phyloP scores from a whole-genome alignment of 805 yeast genomes.

The Suhomyces pyralidae region DNA sequence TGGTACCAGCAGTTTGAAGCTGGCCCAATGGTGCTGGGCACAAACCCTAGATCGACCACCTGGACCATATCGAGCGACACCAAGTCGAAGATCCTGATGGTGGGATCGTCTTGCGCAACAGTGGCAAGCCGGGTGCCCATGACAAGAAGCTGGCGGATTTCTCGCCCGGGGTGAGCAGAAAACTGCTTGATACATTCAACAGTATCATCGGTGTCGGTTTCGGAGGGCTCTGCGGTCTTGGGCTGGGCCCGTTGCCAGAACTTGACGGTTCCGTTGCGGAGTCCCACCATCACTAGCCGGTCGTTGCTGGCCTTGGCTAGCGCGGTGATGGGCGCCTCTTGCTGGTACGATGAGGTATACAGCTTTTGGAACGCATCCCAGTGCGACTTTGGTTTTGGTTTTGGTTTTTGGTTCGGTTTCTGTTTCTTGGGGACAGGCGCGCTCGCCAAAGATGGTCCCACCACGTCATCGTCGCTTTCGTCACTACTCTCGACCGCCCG shows the following conservation, averaged over 20 bases:
- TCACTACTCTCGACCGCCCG: background rate
- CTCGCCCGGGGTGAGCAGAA: conserved; percentile 15
- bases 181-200: conserved; percentile 14
- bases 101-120: conserved; percentile 14
- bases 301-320: conserved; percentile 12
- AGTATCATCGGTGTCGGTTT: conserved; percentile 5
- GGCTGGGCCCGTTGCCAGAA: conserved; percentile 17
- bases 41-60: conserved; percentile 22
- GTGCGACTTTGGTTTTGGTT: background rate
- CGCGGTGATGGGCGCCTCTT: conserved; percentile 12
- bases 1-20: conserved; percentile 13
- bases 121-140: conserved; percentile 18
- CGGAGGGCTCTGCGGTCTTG: background rate
- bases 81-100: conserved; percentile 32
- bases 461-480: conserved; percentile 7
- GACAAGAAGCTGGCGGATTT: conserved; percentile 15
- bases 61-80: conserved; percentile 33
- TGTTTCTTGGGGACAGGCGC: background rate
- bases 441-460: conserved; percentile 8
- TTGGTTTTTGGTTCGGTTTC: background rate
- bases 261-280: conserved; percentile 17
- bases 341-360: conserved; percentile 9
- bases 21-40: conserved; percentile 16
- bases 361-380: background rate
- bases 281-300: conserved; percentile 15